These are phyloP conservation scores for Phytophthora kernoviae DNA, from an alignment of 352 stramenopile species.

Conservation along the genomic window DNA sequence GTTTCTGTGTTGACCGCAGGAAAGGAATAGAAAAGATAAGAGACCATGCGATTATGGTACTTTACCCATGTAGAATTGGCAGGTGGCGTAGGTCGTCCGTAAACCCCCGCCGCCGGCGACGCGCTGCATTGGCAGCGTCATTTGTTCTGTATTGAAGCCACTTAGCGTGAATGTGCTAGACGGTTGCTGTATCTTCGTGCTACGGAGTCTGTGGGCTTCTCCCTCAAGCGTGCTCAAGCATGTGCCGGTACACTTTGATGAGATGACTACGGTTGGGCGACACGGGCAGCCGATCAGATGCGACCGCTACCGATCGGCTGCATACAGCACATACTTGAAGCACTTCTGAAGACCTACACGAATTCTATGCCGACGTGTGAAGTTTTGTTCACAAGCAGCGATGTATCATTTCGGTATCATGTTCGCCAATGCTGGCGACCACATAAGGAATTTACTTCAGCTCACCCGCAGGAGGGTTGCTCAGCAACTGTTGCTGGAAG, in stretches of 20 bases:
- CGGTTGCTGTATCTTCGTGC: no score
- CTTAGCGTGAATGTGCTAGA: no score
- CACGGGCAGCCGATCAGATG: constrained; percentile 1
- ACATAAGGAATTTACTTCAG: background rate
- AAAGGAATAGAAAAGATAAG: background rate
- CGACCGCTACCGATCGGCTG: background rate
- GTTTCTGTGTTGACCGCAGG: constrained; percentile 12
- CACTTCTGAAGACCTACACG: background rate
- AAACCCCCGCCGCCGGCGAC: no score
- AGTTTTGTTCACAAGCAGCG: no score
- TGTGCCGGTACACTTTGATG: background rate
- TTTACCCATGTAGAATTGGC: background rate
- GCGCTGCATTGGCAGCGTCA: no score
- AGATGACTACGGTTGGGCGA: background rate
- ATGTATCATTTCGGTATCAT: no score
- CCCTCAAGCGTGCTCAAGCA: background rate
- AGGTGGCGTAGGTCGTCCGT: no score
- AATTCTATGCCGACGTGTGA: no score
- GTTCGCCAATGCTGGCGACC: no score
- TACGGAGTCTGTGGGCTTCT: background rate
- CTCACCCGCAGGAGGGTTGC: constrained; percentile 3
- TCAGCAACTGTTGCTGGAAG: background rate
- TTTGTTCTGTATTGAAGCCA: no score
- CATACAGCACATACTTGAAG: background rate
- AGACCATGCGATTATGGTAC: no score